Conservation (phyloP, 2,329 filamentous ascomycete species). For the Uncinocarpus reesii region DNA sequence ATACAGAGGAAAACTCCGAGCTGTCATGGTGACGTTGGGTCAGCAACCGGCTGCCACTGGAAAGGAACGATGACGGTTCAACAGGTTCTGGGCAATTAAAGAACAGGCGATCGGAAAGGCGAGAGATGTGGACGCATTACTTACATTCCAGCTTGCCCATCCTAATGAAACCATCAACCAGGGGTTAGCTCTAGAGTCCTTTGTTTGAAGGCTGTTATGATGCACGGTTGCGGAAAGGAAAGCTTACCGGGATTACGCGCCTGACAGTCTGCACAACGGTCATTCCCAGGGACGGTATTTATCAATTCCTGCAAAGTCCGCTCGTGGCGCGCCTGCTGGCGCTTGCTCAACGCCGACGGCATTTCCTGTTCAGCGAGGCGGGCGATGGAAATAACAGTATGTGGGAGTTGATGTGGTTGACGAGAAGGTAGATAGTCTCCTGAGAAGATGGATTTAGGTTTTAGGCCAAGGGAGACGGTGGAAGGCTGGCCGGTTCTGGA, state of each 20-base stretch:
- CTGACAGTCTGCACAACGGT: slow-evolving; percentile 85
- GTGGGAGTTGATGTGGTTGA: neutral
- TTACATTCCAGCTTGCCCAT: slow-evolving; percentile 95
- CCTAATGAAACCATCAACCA: slow-evolving; percentile 41
- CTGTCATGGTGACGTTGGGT: slow-evolving; percentile 37
- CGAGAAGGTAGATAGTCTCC: neutral
- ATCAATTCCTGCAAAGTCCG: slow-evolving; percentile 82
- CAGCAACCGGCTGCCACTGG: neutral
- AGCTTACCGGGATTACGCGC: slow-evolving; percentile 77
- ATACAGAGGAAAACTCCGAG: slow-evolving; percentile 94
- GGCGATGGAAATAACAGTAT: neutral
- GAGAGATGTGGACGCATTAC: slow-evolving; percentile 28
- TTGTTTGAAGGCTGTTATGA: slow-evolving; percentile 5
- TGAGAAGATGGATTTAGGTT: neutral
- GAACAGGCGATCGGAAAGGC: neutral
- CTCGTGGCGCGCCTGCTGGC: slow-evolving; percentile 96
- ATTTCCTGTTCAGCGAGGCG: slow-evolving; percentile 36
- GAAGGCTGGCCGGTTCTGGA: neutral
- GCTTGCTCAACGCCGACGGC: slow-evolving; percentile 74
- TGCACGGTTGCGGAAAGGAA: neutral
- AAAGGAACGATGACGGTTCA: neutral
- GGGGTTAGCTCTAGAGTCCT: neutral
- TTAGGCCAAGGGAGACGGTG: neutral
- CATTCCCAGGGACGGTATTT: slow-evolving; percentile 74
- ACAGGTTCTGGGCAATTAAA: neutral